Evolutionary conservation across 495 filamentous ascomycete species (phyloP), one percentile per base, ranked within the genome.

Genomic region (Aspergillus mulundensis): DNA sequence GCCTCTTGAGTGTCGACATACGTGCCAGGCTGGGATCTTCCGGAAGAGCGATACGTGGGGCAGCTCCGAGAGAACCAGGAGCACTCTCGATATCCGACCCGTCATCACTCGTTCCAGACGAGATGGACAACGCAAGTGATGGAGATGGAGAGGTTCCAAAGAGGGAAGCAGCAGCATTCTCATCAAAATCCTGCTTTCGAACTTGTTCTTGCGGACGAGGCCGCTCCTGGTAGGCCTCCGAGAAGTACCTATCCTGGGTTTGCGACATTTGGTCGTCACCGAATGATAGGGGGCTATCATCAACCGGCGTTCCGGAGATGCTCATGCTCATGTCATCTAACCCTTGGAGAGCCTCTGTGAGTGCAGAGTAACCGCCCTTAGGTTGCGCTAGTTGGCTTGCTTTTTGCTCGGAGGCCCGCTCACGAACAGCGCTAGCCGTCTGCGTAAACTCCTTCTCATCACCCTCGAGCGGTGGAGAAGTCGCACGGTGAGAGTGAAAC

Each of bases 391-490:
- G 50, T 55, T 66, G 66, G 49, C 49, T 67, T 30, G 81, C 77
- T 60, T 77, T 81, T 60, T 80, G 80, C 59, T 76, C 72, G 7
- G 76, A 72, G n/a, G 76, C 89, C 55, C 88, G 82, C 74, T 87
- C 88, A 61, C 90, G 90, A 70, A 97, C 82, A 41, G 84, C 87
- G 63, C 87, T 85, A 8, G 94, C 94, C 6, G 93, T 97, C 72
- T 93, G 90, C 3, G 90, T 96, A 66, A 98, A 98, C 71, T 97
- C 94, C 63, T 87, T 89, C 75, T 98, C 94, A 60, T 97, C 94
- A 59, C 89, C 88, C 74, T 98, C 94, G 25, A 97, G 81, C 20
- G 90, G 91, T 46, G 95, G 94, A 58, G 88, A 91, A 47, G 83
- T 82, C 7, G 85, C 86, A 52, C 87, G 84, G 53, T 85, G 77